Base-by-base conservation (phyloP, 768 basidiomycete species). In the Gautieria morchelliformis region DNA sequence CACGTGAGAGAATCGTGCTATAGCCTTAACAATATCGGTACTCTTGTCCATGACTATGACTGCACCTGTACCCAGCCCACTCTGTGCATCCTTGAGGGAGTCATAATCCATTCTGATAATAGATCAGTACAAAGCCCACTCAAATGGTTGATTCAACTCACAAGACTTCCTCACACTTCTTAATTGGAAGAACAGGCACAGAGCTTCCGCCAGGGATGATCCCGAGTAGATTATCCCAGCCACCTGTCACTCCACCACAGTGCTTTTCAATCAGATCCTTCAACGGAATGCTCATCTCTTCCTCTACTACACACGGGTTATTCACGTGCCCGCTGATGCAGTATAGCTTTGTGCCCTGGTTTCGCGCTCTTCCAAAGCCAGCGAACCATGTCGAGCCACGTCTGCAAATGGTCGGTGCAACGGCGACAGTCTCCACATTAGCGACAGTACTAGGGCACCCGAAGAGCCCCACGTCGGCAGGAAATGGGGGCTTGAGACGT, bases 11-110 rank as follows among this genome's bases (percentile, higher is more conserved):
- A 99, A 96, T 39, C 95, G 87, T 3, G 95, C 91, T 63, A 99
- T 99, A 58, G 92, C 94, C 42, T 83, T 77, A 63, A 98, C 83
- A 52, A 99, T 86, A 67, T 99, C 95, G 30, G 95, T 96, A 67
- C 85, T 85, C 76, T 97, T 93, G 77, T 99, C 85, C 94, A 97
- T 96, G 64, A 99, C 95, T 61, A 99, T 98, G 59, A 99, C 93
- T 15, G 95, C 95, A 58, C 95, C 95, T 0, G 95, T 99, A 19
- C 95, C 95, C 59, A 99, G 83, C 70, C 94, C 94, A n/a, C 91
- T 88, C 64, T 92, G 89, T 1, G 89, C 87, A 67, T 97, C 95
- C 70, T 94, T 95, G 60, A 98, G 78, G 6, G 95, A 97, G 72
- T 99, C 95, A 66, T 85, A 99, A 74, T 98, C 95, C 95, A 99